Percentiles rank a stretch among this genome's conserved stretches.
Evolutionary conservation across 805 yeast genomes (phyloP).

Genomic region (Candida alai): DNA sequence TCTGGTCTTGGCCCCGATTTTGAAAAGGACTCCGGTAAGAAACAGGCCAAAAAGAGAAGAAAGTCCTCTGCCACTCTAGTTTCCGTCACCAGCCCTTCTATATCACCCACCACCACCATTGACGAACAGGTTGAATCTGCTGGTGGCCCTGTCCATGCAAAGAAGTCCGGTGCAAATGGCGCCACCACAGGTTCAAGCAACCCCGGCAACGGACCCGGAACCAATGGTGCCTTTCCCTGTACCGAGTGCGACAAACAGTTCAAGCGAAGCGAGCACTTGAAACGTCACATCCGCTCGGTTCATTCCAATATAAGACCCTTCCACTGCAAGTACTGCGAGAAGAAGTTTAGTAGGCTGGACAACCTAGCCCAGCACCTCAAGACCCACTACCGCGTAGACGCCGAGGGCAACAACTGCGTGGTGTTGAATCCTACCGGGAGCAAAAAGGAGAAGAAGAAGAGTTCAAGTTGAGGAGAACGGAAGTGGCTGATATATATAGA

Average conservation of each 20-base stretch:
- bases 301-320: conserved; percentile 44
- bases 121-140: neutral
- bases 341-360: conserved; percentile 40
- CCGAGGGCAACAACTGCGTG: conserved; percentile 23
- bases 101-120: conserved; percentile 4
- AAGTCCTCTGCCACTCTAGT: conserved; percentile 4
- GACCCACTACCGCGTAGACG: conserved; percentile 34
- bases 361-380: conserved; percentile 44
- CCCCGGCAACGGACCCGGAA: neutral
- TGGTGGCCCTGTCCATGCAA: neutral
- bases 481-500: conserved; percentile 1
- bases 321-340: conserved; percentile 43
- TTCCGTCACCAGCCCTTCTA: conserved; percentile 1
- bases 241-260: conserved; percentile 40
- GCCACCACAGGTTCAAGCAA: neutral
- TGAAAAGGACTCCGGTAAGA: conserved; percentile 2
- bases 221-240: conserved; percentile 29
- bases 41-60: conserved; percentile 7
- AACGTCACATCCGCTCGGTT: conserved; percentile 40
- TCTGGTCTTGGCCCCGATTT: neutral
- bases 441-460: conserved; percentile 3
- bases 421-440: conserved; percentile 2
- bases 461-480: no score
- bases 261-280: conserved; percentile 41
- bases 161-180: neutral